Base-by-base conservation (phyloP, 768 basidiomycete genomes). In the Mycena vitilis region DNA sequence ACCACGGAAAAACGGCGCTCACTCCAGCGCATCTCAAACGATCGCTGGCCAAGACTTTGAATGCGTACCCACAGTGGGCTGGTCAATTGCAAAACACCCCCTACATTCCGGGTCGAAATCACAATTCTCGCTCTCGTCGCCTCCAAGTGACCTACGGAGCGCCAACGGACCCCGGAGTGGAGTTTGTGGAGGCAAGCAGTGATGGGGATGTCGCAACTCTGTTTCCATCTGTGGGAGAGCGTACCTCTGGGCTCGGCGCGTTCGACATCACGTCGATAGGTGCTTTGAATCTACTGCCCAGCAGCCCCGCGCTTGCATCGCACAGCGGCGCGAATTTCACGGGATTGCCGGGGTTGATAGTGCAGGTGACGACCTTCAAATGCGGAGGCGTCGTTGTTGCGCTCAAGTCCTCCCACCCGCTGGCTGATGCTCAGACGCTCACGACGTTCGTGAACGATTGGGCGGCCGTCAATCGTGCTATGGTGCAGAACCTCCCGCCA, bases 341-440 rank as follows among this genome's bases (percentile, higher is more conserved):
- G 2, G 79, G 77, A 5, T 66, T 77, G 10, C 80, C 80, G 30
- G 75, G 72, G 30, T 72, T 81, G 69, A 75, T 80, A 11, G 75
- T 81, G 15, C 81, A 81, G 69, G 42, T 79, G 37, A 81, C 80
- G 6, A 74, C 65, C 3, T 78, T 82, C 60, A 66, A 73, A n/a
- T 75, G 76, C 55, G 74, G 74, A 22, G 77, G 74, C 4, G 53
- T 76, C 16, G 75, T 75, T 4, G 74, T 82, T 37, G 78, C 74
- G 15, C 57, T 80, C n/a, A 78, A 79, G 72, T 60, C 80, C 30
- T 74, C 76, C 8, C 82, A 82, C 59, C 72, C 77, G 1, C 48
- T 82, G 9, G 81, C 79, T 9, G 81, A 82, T 62, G 81, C 81
- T 11, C 80, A 79, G 42, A 74, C 79, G 3, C 57, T 82, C 62